phyloP scores from a whole-genome alignment of 1,139 yeast genomes.

The Saccharomyces hybrid region DNA sequence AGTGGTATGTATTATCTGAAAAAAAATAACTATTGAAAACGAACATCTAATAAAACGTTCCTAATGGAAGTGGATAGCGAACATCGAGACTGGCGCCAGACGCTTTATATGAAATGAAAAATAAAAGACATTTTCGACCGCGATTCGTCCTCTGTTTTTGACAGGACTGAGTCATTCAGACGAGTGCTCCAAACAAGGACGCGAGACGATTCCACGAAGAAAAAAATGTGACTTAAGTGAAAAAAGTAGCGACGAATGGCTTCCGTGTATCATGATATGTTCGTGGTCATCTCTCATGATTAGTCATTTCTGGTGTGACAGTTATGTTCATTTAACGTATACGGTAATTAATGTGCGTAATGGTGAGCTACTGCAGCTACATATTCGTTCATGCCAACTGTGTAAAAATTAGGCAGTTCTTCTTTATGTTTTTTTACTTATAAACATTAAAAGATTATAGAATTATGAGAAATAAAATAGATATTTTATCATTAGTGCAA shows the following conservation, averaged over 20 bases:
- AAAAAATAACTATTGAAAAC: not conserved
- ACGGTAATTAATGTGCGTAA: no score
- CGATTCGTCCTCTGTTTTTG: not conserved
- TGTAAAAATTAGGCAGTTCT: no score
- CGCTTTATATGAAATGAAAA: not conserved
- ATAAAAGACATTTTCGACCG: not conserved
- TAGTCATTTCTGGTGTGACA: not conserved
- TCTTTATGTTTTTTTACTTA: not conserved
- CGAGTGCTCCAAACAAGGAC: not conserved
- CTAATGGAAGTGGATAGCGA: conserved; percentile 18
- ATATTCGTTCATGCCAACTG: no score
- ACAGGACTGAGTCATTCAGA: not conserved
- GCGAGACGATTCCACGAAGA: not conserved
- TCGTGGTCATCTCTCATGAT: not conserved
- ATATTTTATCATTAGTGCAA: not conserved
- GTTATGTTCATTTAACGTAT: no score
- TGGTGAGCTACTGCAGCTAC: no score
- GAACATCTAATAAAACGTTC: not conserved
- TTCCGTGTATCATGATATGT: not conserved
- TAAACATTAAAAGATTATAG: not conserved
- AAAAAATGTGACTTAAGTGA: conserved; percentile 12
- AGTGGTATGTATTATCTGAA: not conserved
- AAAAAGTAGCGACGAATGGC: conserved; percentile 10
- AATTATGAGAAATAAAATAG: not conserved
- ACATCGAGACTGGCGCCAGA: not conserved